These are phyloP conservation scores for Suillus hirtellus DNA, from an alignment of 768 basidiomycete genomes.

Conservation along the genomic window DNA sequence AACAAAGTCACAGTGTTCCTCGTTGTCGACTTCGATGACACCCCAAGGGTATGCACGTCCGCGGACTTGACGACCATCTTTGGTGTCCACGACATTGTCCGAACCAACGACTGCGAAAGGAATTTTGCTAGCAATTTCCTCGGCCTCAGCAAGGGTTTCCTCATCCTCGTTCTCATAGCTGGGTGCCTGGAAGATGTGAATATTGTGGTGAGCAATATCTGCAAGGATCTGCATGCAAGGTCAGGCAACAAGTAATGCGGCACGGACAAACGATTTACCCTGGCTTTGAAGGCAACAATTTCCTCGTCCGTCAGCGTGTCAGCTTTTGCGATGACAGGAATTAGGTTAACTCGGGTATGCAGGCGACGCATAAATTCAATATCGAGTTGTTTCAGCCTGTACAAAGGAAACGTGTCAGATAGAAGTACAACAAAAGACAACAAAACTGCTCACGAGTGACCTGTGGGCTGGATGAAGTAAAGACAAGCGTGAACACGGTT, in stretches of 20 bases:
- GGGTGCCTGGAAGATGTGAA: conserved; percentile 97
- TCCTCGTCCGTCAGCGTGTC: conserved; percentile 98
- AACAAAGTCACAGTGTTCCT: conserved; percentile 99
- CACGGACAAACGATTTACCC: conserved; percentile 49
- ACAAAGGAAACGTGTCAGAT: conserved; percentile 3
- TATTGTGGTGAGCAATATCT: conserved; percentile 94
- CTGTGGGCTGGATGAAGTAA: conserved; percentile 98
- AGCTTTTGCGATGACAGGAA: conserved; percentile 97
- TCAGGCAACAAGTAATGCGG: conserved; percentile 5
- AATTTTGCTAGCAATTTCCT: conserved; percentile 97
- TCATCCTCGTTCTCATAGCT: conserved; percentile 98
- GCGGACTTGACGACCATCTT: conserved; percentile 90
- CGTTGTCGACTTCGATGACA: conserved; percentile 98
- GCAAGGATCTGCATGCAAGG: conserved; percentile 66
- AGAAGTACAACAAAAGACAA: not conserved
- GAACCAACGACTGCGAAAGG: conserved; percentile 99
- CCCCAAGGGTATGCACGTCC: conserved; percentile 99
- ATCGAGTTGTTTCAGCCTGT: conserved; percentile 93
- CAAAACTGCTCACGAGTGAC: conserved; percentile 77
- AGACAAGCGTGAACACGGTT: conserved; percentile 98
- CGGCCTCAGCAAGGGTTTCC: conserved; percentile 95
- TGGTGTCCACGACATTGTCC: conserved; percentile 74
- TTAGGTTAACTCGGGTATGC: conserved; percentile 96
- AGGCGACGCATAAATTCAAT: conserved; percentile 99
- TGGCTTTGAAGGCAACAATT: conserved; percentile 86